Evolutionary conservation across 805 yeast genomes (phyloP).

Genomic region (Teunomyces kruisii): DNA sequence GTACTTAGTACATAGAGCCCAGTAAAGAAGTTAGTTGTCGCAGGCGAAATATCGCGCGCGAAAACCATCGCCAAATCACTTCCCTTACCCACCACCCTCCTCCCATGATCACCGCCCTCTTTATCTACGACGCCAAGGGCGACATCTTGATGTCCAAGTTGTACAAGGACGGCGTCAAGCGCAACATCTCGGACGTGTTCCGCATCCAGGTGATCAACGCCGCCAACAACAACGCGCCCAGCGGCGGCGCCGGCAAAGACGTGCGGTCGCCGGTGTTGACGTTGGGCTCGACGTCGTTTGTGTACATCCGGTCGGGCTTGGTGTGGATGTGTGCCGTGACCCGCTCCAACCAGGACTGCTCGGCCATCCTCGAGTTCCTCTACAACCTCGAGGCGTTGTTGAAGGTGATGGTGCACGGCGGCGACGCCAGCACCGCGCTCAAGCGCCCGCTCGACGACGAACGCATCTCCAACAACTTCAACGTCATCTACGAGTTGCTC

Average conservation of each 20-base stretch:
- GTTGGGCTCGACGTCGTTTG: constrained; percentile 87
- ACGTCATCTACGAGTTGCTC: constrained; percentile 69
- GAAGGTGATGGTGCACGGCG: constrained; percentile 24
- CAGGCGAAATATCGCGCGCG: too few species aligned
- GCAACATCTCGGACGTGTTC: constrained; percentile 83
- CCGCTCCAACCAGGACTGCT: constrained; percentile 83
- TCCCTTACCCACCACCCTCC: too few species aligned
- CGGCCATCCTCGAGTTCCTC: constrained; percentile 75
- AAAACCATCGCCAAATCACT: too few species aligned
- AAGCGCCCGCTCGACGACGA: constrained; percentile 25
- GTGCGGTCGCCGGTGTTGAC: constrained; percentile 57
- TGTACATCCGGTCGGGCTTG: constrained; percentile 62
- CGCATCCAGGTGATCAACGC: constrained; percentile 87
- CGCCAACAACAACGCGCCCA: constrained; percentile 20
- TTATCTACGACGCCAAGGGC: constrained; percentile 76
- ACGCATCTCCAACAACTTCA: constrained; percentile 62
- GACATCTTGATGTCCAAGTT: constrained; percentile 77
- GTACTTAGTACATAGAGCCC: too few species aligned
- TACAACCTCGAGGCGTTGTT: constrained; percentile 59
- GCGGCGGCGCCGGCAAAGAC: constrained; percentile 17
- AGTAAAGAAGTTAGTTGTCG: too few species aligned
- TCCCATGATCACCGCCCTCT: constrained; percentile 78
- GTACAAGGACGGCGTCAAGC: constrained; percentile 70
- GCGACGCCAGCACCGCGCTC: constrained; percentile 5
- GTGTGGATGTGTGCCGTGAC: constrained; percentile 89